Evolutionary conservation across 495 filamentous ascomycete genomes (phyloP).

Genomic region (Arthonia radiata): DNA sequence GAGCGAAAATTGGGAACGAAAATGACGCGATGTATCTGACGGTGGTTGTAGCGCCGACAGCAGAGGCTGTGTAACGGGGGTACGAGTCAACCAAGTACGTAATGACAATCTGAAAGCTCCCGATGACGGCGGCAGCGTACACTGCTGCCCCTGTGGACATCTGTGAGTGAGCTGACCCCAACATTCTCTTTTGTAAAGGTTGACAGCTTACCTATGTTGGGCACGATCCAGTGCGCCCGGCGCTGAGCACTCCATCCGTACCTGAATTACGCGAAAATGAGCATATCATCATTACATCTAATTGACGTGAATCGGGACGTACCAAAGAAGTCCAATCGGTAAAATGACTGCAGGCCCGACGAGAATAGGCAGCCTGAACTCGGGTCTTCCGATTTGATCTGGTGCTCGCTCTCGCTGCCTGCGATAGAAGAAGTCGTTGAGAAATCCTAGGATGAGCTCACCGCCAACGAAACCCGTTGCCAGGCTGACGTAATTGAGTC

Average conservation of each 20-base stretch:
- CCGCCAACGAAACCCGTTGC: slow-evolving; percentile 15
- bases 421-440: slow-evolving; percentile 5
- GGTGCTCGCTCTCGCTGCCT: not conserved
- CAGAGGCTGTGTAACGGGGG: not conserved
- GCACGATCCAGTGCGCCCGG: not conserved
- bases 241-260: not conserved
- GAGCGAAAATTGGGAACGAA: not conserved
- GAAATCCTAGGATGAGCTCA: slow-evolving; percentile 8
- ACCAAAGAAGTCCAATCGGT: not conserved
- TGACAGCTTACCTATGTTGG: not conserved
- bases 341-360: not conserved
- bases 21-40: not conserved
- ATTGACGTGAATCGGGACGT: not conserved
- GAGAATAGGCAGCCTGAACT: not conserved
- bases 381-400: not conserved
- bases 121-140: no score
- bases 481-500: slow-evolving; percentile 18
- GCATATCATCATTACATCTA: not conserved
- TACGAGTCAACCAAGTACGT: not conserved
- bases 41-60: not conserved
- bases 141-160: no score
- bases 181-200: no score
- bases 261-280: not conserved
- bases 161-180: no score
- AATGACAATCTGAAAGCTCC: not conserved